These are phyloP conservation scores for Quercus engelmannii DNA, from an alignment of 306 rosid genomes.

Conservation along the genomic window DNA sequence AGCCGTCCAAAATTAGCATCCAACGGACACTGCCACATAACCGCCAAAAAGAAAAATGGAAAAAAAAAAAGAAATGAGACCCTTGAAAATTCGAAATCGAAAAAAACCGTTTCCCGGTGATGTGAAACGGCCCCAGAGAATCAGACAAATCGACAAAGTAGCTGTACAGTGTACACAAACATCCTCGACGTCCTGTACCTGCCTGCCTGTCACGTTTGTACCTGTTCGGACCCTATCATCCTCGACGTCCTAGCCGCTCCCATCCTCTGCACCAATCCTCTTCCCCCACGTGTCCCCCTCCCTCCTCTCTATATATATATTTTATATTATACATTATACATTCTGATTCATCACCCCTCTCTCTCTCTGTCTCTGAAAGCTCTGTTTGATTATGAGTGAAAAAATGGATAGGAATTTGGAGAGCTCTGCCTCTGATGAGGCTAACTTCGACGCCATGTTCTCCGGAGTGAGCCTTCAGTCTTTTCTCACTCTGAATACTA, in stretches of 20 bases:
- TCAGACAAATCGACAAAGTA: constrained; percentile 16
- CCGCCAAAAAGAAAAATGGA: too few species aligned
- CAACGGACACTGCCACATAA: neutral
- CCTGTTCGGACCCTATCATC: constrained; percentile 37
- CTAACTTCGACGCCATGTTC: constrained; percentile 43
- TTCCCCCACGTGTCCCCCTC: constrained; percentile 28
- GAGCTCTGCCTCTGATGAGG: constrained; percentile 8
- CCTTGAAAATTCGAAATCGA: too few species aligned
- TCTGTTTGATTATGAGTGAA: neutral
- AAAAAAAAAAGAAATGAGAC: too few species aligned
- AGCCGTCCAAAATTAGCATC: neutral
- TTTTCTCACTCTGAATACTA: constrained; percentile 30
- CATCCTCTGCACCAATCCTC: neutral
- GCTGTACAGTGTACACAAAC: neutral
- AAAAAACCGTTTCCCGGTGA: neutral
- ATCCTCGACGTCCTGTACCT: neutral
- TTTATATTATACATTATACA: too few species aligned
- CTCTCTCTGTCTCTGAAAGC: too few species aligned
- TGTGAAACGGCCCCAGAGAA: constrained; percentile 16
- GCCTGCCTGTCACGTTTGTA: neutral
- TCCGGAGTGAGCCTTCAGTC: constrained; percentile 50
- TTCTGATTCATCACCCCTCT: neutral
- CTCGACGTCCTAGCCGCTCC: constrained; percentile 26
- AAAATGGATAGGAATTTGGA: constrained; percentile 17
- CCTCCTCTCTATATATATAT: neutral